Percentiles rank a stretch among this genome's conserved stretches.
These are phyloP conservation scores for Metschnikowia lunata DNA, from an alignment of 805 yeast genomes.

Conservation along the genomic window DNA sequence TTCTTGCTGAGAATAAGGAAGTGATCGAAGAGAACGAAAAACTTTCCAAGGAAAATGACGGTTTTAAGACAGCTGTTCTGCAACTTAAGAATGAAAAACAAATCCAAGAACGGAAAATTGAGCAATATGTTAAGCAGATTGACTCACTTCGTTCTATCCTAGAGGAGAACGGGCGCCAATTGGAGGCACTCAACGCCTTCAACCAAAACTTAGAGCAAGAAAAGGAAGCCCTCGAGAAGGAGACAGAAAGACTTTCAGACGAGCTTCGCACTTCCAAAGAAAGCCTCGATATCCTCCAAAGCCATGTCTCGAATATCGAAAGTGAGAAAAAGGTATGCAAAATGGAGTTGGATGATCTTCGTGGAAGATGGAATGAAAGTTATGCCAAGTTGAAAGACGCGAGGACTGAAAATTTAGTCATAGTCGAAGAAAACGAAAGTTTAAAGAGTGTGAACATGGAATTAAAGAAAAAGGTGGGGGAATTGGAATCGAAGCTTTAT, in stretches of 20 bases:
- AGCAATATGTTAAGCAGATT: conserved; percentile 44
- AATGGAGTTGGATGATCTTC: conserved; percentile 29
- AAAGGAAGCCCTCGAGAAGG: conserved; percentile 29
- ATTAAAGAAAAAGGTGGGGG: conserved; percentile 42
- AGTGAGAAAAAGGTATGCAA: conserved; percentile 29
- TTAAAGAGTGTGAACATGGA: conserved; percentile 52
- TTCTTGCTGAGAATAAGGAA: conserved; percentile 30
- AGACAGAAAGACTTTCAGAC: conserved; percentile 24
- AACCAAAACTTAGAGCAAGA: conserved; percentile 25
- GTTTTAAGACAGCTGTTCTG: conserved; percentile 24
- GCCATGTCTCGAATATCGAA: conserved; percentile 33
- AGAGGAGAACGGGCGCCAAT: conserved; percentile 57
- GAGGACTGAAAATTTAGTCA: conserved; percentile 50
- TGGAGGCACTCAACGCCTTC: conserved; percentile 44
- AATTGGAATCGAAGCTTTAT: conserved; percentile 45
- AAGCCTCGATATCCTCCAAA: conserved; percentile 27
- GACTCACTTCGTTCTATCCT: conserved; percentile 54
- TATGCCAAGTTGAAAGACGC: conserved; percentile 28
- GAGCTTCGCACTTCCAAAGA: conserved; percentile 25
- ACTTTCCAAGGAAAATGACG: conserved; percentile 28
- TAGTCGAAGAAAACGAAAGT: conserved; percentile 65
- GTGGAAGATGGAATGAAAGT: conserved; percentile 27
- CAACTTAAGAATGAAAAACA: conserved; percentile 33
- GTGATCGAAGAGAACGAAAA: conserved; percentile 42
- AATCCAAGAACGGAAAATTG: conserved; percentile 34